Evolutionary conservation across 2,329 filamentous ascomycete species (phyloP).

Genomic region (Venturia nashicola): DNA sequence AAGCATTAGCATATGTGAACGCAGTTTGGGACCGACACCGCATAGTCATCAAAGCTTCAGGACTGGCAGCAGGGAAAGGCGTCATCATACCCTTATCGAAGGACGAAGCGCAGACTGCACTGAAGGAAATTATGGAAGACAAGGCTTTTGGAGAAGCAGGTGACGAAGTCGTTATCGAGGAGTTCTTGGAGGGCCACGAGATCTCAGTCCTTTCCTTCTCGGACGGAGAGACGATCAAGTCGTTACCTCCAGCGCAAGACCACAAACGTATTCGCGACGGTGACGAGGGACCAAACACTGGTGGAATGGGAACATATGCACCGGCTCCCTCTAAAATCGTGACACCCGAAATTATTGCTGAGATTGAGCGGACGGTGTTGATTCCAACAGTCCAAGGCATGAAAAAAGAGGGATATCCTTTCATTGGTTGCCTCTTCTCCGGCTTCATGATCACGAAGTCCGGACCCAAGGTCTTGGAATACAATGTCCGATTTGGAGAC

Average conservation of each 20-base stretch:
- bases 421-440: conserved; percentile 65
- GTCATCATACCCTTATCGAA: conserved; percentile 78
- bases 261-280: conserved; percentile 92
- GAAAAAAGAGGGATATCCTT: conserved; percentile 50
- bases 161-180: conserved; percentile 88
- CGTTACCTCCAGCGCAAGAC: conserved; percentile 83
- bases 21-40: conserved; percentile 18
- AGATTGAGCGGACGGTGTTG: conserved; percentile 72
- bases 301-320: conserved; percentile 95
- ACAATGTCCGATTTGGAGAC: conserved; percentile 87
- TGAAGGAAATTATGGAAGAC: conserved; percentile 84
- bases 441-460: conserved; percentile 83
- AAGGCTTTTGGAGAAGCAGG: conserved; percentile 79
- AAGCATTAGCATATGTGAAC: conserved; percentile 58
- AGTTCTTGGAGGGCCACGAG: conserved; percentile 84
- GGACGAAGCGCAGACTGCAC: conserved; percentile 67
- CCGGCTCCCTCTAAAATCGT: conserved; percentile 50
- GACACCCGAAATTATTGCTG: conserved; percentile 52
- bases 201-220: conserved; percentile 84
- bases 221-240: conserved; percentile 74
- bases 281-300: conserved; percentile 84
- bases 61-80: conserved; percentile 87
- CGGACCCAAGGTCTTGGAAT: conserved; percentile 77
- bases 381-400: conserved; percentile 83
- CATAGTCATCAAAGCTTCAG: conserved; percentile 81